Percentiles rank a stretch among this genome's conserved stretches.
Conservation (phyloP, 1,139 yeast genomes). For the Candida sp. region DNA sequence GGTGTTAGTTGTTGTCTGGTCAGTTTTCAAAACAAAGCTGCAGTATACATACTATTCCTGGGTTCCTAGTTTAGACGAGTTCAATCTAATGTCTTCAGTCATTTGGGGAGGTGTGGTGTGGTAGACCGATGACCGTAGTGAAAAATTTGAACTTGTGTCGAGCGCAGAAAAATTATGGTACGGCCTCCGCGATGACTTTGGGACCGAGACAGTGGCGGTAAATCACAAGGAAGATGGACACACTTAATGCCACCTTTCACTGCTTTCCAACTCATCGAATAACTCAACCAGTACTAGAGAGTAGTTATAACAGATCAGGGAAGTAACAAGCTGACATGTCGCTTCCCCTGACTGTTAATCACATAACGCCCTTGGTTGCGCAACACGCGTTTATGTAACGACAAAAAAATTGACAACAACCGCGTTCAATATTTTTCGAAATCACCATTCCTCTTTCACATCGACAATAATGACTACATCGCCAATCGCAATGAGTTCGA, state of each 20-base stretch:
- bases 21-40: neutral
- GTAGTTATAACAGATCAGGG: no score
- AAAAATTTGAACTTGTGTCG: neutral
- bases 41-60: constrained; percentile 61
- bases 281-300: no score
- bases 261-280: no score
- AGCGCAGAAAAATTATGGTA: neutral
- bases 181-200: no score
- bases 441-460: neutral
- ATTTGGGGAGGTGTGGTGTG: constrained; percentile 13
- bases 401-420: neutral
- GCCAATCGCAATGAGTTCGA: neutral
- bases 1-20: neutral
- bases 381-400: neutral
- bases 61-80: constrained; percentile 79
- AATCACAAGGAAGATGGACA: no score
- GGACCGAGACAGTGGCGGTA: no score
- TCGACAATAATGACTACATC: neutral
- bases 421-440: neutral
- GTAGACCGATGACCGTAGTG: neutral
- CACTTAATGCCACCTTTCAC: no score
- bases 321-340: no score
- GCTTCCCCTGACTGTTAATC: no score
- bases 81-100: constrained; percentile 59
- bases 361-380: neutral